A percentile compares a stretch with the other conserved stretches of the same genome.
Conservation (phyloP, 2,329 filamentous ascomycete species). For the Aspergillus phoenicis region DNA sequence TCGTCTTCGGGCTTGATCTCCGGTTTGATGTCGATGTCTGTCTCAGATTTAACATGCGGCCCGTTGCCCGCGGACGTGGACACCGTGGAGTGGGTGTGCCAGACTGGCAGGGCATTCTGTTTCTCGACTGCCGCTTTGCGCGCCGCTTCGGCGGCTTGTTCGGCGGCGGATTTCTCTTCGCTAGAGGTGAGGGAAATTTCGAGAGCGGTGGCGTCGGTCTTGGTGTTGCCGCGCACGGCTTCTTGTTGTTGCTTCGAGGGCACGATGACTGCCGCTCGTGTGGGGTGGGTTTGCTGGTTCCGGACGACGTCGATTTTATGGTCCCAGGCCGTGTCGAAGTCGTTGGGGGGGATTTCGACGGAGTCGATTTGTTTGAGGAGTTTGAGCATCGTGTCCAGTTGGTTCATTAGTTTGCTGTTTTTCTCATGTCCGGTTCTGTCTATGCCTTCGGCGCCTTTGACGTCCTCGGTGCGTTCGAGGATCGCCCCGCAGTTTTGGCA, state of each 20-base stretch:
- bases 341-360: conserved; percentile 51
- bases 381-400: conserved; percentile 50
- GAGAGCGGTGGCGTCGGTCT: conserved; percentile 48
- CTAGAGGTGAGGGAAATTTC: conserved; percentile 54
- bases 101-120: conserved; percentile 56
- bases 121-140: conserved; percentile 53
- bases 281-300: conserved; percentile 46
- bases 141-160: conserved; percentile 51
- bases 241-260: conserved; percentile 42
- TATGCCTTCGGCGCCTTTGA: conserved; percentile 46
- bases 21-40: conserved; percentile 39
- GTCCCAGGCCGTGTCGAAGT: conserved; percentile 53
- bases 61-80: conserved; percentile 31
- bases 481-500: conserved; percentile 73
- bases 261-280: conserved; percentile 45
- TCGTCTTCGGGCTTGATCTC: conserved; percentile 46
- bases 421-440: conserved; percentile 54
- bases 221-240: conserved; percentile 45
- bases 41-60: conserved; percentile 34
- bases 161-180: conserved; percentile 53
- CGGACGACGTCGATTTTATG: conserved; percentile 50
- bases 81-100: conserved; percentile 56
- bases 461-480: conserved; percentile 49
- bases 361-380: conserved; percentile 53
- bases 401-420: conserved; percentile 52